Evolutionary conservation across 2,329 filamentous ascomycete species (phyloP), one percentile per base, ranked within the genome.

Genomic region (Fusarium mangiferae): DNA sequence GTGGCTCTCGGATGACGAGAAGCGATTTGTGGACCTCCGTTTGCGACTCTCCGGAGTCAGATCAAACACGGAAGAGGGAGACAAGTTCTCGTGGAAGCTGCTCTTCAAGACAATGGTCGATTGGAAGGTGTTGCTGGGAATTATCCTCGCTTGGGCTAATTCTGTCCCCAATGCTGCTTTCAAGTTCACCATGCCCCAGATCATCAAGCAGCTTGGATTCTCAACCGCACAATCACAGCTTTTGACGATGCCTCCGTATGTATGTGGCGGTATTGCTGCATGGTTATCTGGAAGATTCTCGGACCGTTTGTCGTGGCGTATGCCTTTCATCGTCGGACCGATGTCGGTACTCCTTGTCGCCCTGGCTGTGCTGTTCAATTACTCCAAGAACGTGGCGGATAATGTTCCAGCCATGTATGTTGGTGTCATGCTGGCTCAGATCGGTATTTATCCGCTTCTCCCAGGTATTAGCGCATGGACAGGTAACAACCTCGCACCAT

Each of bases 141-240:
- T 83, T 22, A 70, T 85, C 10, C 77, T 82, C 46, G 82, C 79
- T 52, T 82, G 79, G 69, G 75, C 81, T 5, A 80, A 81, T 7
- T 70, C 72, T 22, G 70, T 73, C 9, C 72, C 70, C 1, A 73
- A 68, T 24, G 42, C 61, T 9, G 81, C 78, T 1, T 72, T 79
- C 62, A 79, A 76, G 36, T 78, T 80, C 55, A 75, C 75, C 22
- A 67, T 78, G 62, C 83, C 83, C 0, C 77, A 80, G 30, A 85
- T 85, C 59, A 84, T 84, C 45, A 76, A 78, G 46, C 78, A 80
- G 28, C 81, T 85, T 70, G 84, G 83, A 0, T 85, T 81, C 72
- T 78, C 80, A 6, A 80, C 80, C 10, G 66, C 70, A 6, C 60
- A 72, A 6, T 73, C 79, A 0, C 78, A 80, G 49, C 72, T 80